A percentile compares a stretch with the other conserved stretches of the same genome.
Evolutionary conservation across 2,329 filamentous ascomycete species (phyloP).

Genomic region (Davidsoniella virescens): DNA sequence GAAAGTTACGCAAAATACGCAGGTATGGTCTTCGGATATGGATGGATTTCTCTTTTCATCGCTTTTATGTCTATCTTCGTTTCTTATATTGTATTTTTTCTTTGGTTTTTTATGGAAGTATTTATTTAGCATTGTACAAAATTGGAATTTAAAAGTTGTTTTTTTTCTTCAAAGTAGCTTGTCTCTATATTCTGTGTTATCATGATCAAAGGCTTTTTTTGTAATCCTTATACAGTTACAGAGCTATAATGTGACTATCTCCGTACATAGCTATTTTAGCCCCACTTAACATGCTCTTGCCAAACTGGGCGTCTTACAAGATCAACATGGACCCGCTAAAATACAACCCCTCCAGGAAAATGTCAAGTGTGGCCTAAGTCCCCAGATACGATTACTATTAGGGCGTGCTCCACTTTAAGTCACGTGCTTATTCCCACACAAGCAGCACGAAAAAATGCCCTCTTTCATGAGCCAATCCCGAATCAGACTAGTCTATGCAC

Average conservation of each 20-base stretch:
- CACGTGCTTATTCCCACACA: constrained; percentile 13
- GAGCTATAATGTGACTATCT: not conserved
- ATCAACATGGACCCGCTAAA: not conserved
- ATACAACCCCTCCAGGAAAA: not conserved
- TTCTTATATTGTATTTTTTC: not conserved
- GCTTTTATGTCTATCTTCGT: not conserved
- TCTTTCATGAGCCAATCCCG: constrained; percentile 7
- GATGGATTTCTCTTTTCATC: too few species aligned
- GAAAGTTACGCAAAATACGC: not conserved
- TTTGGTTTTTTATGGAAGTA: not conserved
- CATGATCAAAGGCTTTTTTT: too few species aligned
- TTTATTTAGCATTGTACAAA: not conserved
- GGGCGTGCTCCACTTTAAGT: constrained; percentile 12
- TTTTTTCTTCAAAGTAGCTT: not conserved
- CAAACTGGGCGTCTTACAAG: not conserved
- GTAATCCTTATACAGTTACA: not conserved
- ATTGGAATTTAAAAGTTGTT: not conserved
- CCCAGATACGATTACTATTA: constrained; percentile 1
- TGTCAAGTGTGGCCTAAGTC: not conserved
- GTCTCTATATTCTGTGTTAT: too few species aligned
- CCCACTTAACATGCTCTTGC: not conserved
- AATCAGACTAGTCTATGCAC: constrained; percentile 11
- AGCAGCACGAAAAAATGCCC: constrained; percentile 12
- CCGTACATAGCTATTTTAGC: not conserved
- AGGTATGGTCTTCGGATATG: not conserved